phyloP scores from a whole-genome alignment of 371 early-diverging fungal genomes.

The Saksenaea oblongispora region DNA sequence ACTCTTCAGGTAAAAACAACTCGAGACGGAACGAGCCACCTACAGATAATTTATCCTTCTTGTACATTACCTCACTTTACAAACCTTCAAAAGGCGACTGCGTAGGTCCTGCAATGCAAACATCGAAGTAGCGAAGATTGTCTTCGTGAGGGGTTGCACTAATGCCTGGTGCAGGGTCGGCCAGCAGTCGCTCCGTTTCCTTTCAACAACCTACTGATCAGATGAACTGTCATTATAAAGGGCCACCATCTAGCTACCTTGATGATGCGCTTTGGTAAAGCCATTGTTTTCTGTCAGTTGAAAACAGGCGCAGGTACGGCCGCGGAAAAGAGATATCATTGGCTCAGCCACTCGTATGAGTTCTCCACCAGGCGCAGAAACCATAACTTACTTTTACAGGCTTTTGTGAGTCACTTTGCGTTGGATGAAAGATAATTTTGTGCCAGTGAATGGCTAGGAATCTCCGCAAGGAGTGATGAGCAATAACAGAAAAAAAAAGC shows the following conservation, averaged over 20 bases:
- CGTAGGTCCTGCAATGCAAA: slow-evolving; percentile 90
- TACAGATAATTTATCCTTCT: slow-evolving; percentile 20
- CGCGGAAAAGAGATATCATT: too few relatives aligned
- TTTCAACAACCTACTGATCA: slow-evolving; percentile 24
- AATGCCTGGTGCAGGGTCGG: slow-evolving; percentile 94
- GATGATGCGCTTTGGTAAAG: slow-evolving; percentile 74
- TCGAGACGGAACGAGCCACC: slow-evolving; percentile 95
- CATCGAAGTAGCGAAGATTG: slow-evolving; percentile 95
- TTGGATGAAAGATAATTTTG: too few relatives aligned
- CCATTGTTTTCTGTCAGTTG: slow-evolving; percentile 30
- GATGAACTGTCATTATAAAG: not conserved
- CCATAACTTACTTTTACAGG: too few relatives aligned
- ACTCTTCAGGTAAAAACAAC: slow-evolving; percentile 94
- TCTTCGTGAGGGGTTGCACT: slow-evolving; percentile 87
- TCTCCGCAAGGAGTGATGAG: too few relatives aligned
- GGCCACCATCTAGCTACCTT: slow-evolving; percentile 52
- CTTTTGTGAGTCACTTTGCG: too few relatives aligned
- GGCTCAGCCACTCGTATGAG: too few relatives aligned
- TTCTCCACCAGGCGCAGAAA: not conserved
- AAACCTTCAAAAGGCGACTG: slow-evolving; percentile 97
- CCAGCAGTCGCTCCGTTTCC: slow-evolving; percentile 92
- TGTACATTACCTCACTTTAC: not conserved
- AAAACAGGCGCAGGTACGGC: too few relatives aligned
- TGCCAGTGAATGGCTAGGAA: too few relatives aligned
- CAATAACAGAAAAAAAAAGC: too few relatives aligned